Evolutionary conservation across 805 yeast genomes (phyloP), one percentile per base, ranked within the genome.

Genomic region (Wickerhamiella galacta): DNA sequence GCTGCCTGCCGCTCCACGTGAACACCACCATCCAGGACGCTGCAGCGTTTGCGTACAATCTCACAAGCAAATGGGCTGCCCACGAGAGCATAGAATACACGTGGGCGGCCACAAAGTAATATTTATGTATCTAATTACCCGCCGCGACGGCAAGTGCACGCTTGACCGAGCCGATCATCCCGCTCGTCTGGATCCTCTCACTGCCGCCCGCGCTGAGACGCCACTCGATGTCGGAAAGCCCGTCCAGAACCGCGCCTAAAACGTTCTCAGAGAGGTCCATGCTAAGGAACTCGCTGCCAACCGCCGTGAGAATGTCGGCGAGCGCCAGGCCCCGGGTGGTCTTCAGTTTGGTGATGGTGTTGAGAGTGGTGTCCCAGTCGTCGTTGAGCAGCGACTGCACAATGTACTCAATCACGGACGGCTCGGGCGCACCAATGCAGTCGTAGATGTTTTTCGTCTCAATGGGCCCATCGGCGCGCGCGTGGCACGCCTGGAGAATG

Each of bases 371-470:
- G 8, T 78, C 66, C 92, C 95, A 90, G 47, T 83, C 93, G 39
- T 83, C 93, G 44, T 72, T 72, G 50, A 90, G 57, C 17, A 87
- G 72, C 4, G 92, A 68, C 40, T 75, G 76, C 38, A 90, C 58
- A 4, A 83, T 73, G 0, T 71, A 60, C 45, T 78, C 78, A 16
- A 90, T 66, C 43, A 85, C 94, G 25, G 64, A 66, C 1, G 96
- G 96, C 41, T 78, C 78, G 3, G 98, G 96, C 1, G 93, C 85
- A 2, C 99, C 99, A 20, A 90, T 75, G 52, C 95, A 85, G 41
- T 85, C 94, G 52, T 81, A 90, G 23, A 90, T 74, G 72, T 79
- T 75, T 34, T 71, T 73, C 20, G 66, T 68, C 19, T 75, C 67
- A 25, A 90, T 76, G 31, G 68, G 70, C 21, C 64, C 70, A 19